phyloP scores from a whole-genome alignment of 495 filamentous ascomycete genomes.

The Tuber magnatum region DNA sequence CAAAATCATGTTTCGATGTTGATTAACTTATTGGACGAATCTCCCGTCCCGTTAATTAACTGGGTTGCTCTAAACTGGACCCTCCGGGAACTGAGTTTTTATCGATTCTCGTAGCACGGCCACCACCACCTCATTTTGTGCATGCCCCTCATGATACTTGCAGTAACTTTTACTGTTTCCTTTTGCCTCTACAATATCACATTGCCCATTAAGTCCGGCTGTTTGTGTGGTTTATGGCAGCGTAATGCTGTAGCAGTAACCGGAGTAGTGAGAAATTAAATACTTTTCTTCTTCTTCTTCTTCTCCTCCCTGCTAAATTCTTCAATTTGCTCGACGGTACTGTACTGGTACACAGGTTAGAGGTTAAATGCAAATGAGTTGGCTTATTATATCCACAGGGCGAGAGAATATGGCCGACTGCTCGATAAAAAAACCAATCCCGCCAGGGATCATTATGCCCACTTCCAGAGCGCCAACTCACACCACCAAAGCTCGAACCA shows the following conservation, averaged over 20 bases:
- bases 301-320: too few species aligned
- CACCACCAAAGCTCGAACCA: not conserved
- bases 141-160: not conserved
- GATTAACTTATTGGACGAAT: not conserved
- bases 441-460: not conserved
- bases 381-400: not conserved
- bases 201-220: not conserved
- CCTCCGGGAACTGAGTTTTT: not conserved
- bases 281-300: not conserved
- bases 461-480: slow-evolving; percentile 3
- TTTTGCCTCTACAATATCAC: not conserved
- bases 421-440: not conserved
- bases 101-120: not conserved
- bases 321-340: not conserved
- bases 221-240: not conserved
- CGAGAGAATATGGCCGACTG: not conserved
- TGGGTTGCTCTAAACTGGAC: not conserved
- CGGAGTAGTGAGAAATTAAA: not conserved
- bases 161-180: not conserved
- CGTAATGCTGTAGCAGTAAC: not conserved
- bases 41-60: not conserved
- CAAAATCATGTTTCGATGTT: not conserved
- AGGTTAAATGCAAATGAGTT: not conserved
- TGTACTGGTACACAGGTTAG: too few species aligned
- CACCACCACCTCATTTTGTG: not conserved